phyloP scores from a whole-genome alignment of 176 grass and related monocot genomes.

The Canna indica region DNA sequence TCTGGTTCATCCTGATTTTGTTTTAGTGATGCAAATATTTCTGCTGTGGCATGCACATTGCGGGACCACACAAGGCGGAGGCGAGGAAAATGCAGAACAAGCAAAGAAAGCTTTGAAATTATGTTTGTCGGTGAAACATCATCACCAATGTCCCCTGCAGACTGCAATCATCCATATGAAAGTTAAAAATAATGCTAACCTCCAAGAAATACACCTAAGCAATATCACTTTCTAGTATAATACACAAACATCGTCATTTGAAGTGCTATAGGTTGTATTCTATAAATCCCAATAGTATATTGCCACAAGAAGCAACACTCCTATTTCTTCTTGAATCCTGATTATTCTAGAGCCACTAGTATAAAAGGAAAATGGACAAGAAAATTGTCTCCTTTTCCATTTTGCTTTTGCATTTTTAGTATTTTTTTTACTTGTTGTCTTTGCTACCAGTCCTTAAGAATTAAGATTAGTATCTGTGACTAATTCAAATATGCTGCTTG shows the following conservation, averaged over 20 bases:
- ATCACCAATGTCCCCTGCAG: slow-evolving; percentile 77
- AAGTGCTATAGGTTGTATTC: not conserved
- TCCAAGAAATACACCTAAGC: not conserved
- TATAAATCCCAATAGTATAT: not conserved
- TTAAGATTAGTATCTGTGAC: not conserved
- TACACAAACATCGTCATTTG: too few relatives aligned
- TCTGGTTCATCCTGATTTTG: slow-evolving; percentile 96
- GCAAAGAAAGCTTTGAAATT: slow-evolving; percentile 76
- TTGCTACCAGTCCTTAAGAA: not conserved
- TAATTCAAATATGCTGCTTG: not conserved
- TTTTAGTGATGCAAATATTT: slow-evolving; percentile 87
- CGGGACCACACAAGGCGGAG: slow-evolving; percentile 88
- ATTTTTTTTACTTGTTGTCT: not conserved
- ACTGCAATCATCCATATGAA: slow-evolving; percentile 39
- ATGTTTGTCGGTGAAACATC: slow-evolving; percentile 79
- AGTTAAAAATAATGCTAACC: not conserved
- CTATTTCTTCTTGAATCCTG: not conserved
- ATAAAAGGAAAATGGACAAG: not conserved
- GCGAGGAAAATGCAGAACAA: slow-evolving; percentile 89
- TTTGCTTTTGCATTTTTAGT: not conserved
- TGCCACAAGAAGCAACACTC: not conserved
- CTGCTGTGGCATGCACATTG: slow-evolving; percentile 74
- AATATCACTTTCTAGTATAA: too few relatives aligned
- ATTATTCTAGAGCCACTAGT: not conserved
- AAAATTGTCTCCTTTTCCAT: too few relatives aligned